Percentiles rank a stretch among this genome's conserved stretches.
Evolutionary conservation across 495 filamentous ascomycete species (phyloP).

Genomic region (Articulospora tetracladia): DNA sequence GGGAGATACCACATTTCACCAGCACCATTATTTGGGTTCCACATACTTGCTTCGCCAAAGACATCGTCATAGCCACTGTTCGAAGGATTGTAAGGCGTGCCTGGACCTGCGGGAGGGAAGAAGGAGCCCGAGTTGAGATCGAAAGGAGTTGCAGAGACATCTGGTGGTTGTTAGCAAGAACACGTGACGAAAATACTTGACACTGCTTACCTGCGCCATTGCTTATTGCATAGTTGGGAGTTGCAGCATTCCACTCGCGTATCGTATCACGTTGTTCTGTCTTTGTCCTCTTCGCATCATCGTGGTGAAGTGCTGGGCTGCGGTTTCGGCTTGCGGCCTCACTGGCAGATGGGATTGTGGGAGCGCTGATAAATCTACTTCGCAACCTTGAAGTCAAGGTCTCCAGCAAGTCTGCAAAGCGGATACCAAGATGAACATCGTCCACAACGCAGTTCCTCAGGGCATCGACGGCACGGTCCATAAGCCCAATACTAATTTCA

Average conservation of each 20-base stretch:
- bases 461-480: constrained; percentile 76
- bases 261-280: constrained; percentile 14
- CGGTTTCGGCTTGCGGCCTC: constrained; percentile 10
- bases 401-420: constrained; percentile 89
- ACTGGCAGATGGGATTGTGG: constrained; percentile 24
- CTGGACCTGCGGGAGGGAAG: constrained; percentile 37
- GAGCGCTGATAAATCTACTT: constrained; percentile 66
- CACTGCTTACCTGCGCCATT: constrained; percentile 18
- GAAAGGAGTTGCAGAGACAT: constrained; percentile 47
- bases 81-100: constrained; percentile 39
- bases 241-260: constrained; percentile 25
- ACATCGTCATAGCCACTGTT: constrained; percentile 31
- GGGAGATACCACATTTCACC: constrained; percentile 57
- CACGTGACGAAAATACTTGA: neutral
- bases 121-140: constrained; percentile 39
- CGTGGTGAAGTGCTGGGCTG: constrained; percentile 20
- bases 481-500: constrained; percentile 70
- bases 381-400: constrained; percentile 70
- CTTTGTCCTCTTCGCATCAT: constrained; percentile 18
- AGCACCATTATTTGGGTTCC: constrained; percentile 32
- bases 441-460: constrained; percentile 85
- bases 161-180: neutral
- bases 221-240: constrained; percentile 17
- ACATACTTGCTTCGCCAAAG: constrained; percentile 29
- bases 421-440: constrained; percentile 91